Base-by-base conservation (phyloP, 768 basidiomycete genomes). In the Gelatoporia subvermispora region DNA sequence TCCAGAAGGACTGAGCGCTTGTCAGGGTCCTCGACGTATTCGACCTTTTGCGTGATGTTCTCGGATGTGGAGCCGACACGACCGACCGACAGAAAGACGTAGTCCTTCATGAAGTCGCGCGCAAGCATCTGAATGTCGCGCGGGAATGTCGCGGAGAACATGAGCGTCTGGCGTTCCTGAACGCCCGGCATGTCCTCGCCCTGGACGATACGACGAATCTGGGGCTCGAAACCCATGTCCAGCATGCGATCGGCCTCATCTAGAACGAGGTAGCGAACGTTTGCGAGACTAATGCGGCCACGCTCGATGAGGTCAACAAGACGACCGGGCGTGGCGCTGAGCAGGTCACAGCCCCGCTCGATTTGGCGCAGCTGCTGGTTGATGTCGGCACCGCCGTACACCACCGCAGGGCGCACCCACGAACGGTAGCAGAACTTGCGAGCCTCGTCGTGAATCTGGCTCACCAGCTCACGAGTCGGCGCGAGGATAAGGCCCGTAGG, bases 201-300 rank as follows among this genome's bases (percentile, higher is more conserved):
- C 68, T 99, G 91, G 17, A 99, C 96, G 64, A 99, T 99, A 25
- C 93, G 81, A 55, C 96, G 82, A 63, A 99, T 99, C 72, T 98
- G 96, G 48, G 96, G 96, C 70, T 99, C 96, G 77, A 99, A 99
- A 85, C 96, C 96, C 96, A 99, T 99, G 75, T 99, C 96, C 63
- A 99, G 81, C 96, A 99, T 99, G 62, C 96, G 89, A 76, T 99
- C 96, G 52, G 96, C 96, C 73, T 99, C 96, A 61, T 99, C 96
- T 47, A 99, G 85, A 22, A 99, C 96, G 49, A 99, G 86, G 69
- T 96, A 98, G 61, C 91, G 87, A 74, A 99, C 85, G 71, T 97
- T 97, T 57, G 91, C 82, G 53, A 99, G 79, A 63, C 88, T 92
- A 76, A 99, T 97, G 51, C 90, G 82, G 11, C 96, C 96, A 60